Evolutionary conservation across 2,329 filamentous ascomycete genomes (phyloP).

Genomic region (Ceratocystis albifundus): DNA sequence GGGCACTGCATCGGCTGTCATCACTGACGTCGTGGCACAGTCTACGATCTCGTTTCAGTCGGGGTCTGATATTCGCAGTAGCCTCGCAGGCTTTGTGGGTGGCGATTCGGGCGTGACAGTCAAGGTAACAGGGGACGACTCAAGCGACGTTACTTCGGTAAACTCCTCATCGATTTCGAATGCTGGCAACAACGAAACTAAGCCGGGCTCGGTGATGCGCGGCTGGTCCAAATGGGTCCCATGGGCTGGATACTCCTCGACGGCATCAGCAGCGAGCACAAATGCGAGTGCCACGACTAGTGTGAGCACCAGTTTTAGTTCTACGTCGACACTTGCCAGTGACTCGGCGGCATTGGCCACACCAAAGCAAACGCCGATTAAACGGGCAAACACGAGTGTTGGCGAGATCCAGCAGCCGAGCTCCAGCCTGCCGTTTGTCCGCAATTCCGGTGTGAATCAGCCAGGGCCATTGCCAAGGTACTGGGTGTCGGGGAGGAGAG

Average conservation of each 20-base stretch:
- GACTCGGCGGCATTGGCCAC: conserved; percentile 4
- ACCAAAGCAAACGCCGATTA: conserved; percentile 22
- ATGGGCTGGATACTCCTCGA: conserved; percentile 17
- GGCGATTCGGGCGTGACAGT: not conserved
- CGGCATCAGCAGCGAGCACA: not conserved
- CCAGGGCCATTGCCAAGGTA: conserved; percentile 63
- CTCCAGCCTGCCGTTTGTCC: conserved; percentile 30
- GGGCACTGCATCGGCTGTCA: conserved; percentile 44
- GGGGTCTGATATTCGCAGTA: conserved; percentile 19
- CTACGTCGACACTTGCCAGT: conserved; percentile 6
- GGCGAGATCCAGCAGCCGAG: conserved; percentile 1
- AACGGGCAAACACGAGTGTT: conserved; percentile 19
- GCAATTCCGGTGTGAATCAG: conserved; percentile 67
- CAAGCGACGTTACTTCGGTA: conserved; percentile 15
- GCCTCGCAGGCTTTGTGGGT: conserved; percentile 7
- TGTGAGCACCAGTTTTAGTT: conserved; percentile 13
- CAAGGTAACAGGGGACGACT: not conserved
- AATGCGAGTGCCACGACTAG: not conserved
- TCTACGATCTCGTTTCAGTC: conserved; percentile 39
- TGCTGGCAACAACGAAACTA: conserved; percentile 3
- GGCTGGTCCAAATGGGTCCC: conserved; percentile 22
- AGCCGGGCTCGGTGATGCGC: not conserved
- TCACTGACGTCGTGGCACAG: conserved; percentile 48
- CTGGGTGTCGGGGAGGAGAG: conserved; percentile 13
- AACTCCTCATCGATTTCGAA: conserved; percentile 19